Evolutionary conservation across 2,329 filamentous ascomycete genomes (phyloP), one percentile per base, ranked within the genome.

Genomic region (Incumbomyces delicatus): DNA sequence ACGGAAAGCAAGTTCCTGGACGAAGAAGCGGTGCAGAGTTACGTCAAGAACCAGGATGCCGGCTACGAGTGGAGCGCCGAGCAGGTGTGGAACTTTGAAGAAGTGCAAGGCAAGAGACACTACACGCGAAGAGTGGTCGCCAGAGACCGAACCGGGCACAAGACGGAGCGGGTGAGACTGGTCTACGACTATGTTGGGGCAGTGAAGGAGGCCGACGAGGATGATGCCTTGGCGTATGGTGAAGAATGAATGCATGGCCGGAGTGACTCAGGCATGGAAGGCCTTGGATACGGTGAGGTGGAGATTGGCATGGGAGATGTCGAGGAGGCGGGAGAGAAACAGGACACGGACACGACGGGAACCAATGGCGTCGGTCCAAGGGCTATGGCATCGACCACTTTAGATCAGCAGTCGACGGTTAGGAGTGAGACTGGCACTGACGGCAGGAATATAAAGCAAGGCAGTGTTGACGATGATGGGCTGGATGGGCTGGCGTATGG

Each of bases 1-100:
- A 69, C 81, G 45, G 71, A 70, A 52, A 64, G 71, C 41, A 76
- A 75, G 27, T 88, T 83, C 75, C 58, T 78, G 13, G 70, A 74
- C 43, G 79, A 77, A 51, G 66, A 62, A 8, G 71, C 73, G 51
- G 62, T 80, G 20, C 66, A 79, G 60, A 72, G 64, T 51, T 71
- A 60, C 50, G 76, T 72, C 17, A 63, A 65, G 44, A 78, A 71
- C 55, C 50, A 67, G 36, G 66, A 68, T 20, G 20, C 33, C n/a
- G 49, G 50, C 14, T 38, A 46, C 18, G 48, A 50, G 1, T 82
- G 78, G 38, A 73, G 64, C 27, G 77, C 74, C 2, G 65, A 70
- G 52, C 53, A 71, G 65, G 60, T 68, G 50, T 72, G 69, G 69
- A 69, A 69, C 11, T 72, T 71, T 45, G 67, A 71, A 50, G 57